Percentiles rank a stretch among this genome's conserved stretches.
phyloP scores from a whole-genome alignment of 169 alveolate species.

The Plasmodium vivax region DNA sequence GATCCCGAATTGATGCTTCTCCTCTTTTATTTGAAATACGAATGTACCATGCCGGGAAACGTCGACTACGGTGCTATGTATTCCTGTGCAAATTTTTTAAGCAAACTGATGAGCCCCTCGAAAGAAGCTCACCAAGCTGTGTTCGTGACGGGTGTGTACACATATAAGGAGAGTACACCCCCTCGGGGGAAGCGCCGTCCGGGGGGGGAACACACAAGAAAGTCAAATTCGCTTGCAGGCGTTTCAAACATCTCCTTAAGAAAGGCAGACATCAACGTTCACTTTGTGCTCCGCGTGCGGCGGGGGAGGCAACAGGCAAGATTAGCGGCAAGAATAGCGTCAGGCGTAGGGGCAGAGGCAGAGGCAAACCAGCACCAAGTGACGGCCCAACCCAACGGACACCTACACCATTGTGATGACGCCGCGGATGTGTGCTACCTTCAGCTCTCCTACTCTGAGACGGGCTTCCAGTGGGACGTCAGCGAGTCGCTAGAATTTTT shows the following conservation, averaged over 20 bases:
- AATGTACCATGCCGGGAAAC: neutral
- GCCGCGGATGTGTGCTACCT: constrained; percentile 7
- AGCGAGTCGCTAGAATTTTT: constrained; percentile 12
- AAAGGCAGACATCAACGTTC: neutral
- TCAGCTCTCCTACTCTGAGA: neutral
- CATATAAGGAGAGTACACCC: neutral
- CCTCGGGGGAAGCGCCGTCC: neutral
- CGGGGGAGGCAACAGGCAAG: neutral
- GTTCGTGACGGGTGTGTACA: constrained; percentile 15
- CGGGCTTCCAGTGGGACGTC: constrained; percentile 48
- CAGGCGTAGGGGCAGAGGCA: neutral
- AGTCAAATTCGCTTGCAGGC: neutral
- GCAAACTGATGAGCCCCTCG: neutral
- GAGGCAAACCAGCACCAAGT: neutral
- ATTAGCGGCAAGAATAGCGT: neutral
- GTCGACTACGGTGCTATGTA: constrained; percentile 8
- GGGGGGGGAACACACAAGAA: neutral
- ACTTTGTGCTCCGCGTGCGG: neutral
- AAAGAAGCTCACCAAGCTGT: neutral
- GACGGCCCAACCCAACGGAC: neutral
- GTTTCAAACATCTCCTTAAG: neutral
- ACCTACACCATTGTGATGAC: neutral
- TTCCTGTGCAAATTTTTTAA: neutral
- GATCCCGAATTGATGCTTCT: constrained; percentile 29
- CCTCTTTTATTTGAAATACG: constrained; percentile 44